Evolutionary conservation across 2,329 filamentous ascomycete species (phyloP).

Genomic region (Stagonosporopsis rhizophila): DNA sequence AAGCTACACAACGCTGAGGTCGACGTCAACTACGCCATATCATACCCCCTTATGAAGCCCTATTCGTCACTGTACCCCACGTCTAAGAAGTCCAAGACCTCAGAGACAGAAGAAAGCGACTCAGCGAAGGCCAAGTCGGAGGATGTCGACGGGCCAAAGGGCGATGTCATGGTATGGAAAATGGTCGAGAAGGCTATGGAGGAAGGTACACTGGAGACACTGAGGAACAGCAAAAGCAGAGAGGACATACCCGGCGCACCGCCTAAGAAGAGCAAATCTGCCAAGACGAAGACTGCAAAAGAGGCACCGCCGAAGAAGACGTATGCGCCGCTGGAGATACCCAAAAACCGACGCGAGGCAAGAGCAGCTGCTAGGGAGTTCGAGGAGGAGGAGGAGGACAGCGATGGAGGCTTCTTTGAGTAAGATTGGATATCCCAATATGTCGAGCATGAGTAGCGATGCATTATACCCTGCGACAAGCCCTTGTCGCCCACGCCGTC

Average conservation of each 20-base stretch:
- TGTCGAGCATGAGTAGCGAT: background rate
- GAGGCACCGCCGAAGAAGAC: slow-evolving; percentile 24
- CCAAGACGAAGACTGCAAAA: slow-evolving; percentile 25
- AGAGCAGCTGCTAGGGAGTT: slow-evolving; percentile 27
- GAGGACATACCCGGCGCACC: slow-evolving; percentile 31
- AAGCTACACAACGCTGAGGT: slow-evolving; percentile 74
- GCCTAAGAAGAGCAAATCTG: slow-evolving; percentile 27
- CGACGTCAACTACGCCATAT: slow-evolving; percentile 77
- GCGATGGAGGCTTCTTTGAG: slow-evolving; percentile 51
- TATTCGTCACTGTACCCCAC: slow-evolving; percentile 68
- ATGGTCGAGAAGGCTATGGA: slow-evolving; percentile 70
- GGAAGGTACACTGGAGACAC: slow-evolving; percentile 61
- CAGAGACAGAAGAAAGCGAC: slow-evolving; percentile 34
- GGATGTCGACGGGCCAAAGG: slow-evolving; percentile 52
- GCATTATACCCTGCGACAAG: slow-evolving; percentile 25
- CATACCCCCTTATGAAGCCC: slow-evolving; percentile 72
- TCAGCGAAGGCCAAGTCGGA: slow-evolving; percentile 37
- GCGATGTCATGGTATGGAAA: slow-evolving; percentile 69
- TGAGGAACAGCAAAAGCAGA: slow-evolving; percentile 61
- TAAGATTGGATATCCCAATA: slow-evolving; percentile 14
- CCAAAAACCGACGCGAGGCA: slow-evolving; percentile 30
- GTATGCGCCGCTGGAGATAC: slow-evolving; percentile 17
- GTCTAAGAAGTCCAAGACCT: slow-evolving; percentile 29
- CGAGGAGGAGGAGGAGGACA: slow-evolving; percentile 43
- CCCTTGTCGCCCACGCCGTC: background rate